Conservation (phyloP, 306 rosid species). For the Parietaria judaica region DNA sequence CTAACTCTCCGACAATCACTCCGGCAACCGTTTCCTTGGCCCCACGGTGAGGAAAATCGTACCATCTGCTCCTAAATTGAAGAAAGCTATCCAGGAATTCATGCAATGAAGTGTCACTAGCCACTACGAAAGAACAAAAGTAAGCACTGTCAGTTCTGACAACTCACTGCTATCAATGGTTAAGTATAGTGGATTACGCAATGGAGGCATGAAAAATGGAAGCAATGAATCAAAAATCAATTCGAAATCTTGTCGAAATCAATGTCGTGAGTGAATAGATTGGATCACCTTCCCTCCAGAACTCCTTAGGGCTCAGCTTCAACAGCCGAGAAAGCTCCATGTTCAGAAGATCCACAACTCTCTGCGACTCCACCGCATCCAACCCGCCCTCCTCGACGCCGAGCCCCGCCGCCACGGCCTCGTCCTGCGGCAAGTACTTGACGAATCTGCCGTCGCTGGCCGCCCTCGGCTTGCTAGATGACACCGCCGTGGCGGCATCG, state of each 20-base stretch:
- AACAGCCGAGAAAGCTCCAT: slow-evolving; percentile 68
- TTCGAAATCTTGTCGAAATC: neutral
- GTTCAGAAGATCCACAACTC: slow-evolving; percentile 85
- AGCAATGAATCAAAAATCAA: neutral
- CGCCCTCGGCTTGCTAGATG: slow-evolving; percentile 12
- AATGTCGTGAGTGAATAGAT: neutral
- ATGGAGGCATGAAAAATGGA: neutral
- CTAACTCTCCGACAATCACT: slow-evolving; percentile 81
- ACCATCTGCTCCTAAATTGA: slow-evolving; percentile 89
- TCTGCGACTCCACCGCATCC: slow-evolving; percentile 87
- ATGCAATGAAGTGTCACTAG: slow-evolving; percentile 66
- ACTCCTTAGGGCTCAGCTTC: slow-evolving; percentile 70
- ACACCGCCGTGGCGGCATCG: slow-evolving; percentile 10
- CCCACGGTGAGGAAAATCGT: slow-evolving; percentile 82
- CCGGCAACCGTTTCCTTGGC: slow-evolving; percentile 77
- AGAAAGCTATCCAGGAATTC: slow-evolving; percentile 85
- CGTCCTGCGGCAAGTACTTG: slow-evolving; percentile 83
- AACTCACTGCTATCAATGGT: neutral
- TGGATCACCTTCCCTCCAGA: slow-evolving; percentile 71
- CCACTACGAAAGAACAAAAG: slow-evolving; percentile 47
- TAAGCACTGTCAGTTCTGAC: neutral
- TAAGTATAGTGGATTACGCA: neutral
- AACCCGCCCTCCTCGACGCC: slow-evolving; percentile 77
- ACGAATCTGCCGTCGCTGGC: slow-evolving; percentile 49
- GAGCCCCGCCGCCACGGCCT: slow-evolving; percentile 87